Conservation (phyloP, 2,329 filamentous ascomycete genomes). For the Botrytis paeoniae region DNA sequence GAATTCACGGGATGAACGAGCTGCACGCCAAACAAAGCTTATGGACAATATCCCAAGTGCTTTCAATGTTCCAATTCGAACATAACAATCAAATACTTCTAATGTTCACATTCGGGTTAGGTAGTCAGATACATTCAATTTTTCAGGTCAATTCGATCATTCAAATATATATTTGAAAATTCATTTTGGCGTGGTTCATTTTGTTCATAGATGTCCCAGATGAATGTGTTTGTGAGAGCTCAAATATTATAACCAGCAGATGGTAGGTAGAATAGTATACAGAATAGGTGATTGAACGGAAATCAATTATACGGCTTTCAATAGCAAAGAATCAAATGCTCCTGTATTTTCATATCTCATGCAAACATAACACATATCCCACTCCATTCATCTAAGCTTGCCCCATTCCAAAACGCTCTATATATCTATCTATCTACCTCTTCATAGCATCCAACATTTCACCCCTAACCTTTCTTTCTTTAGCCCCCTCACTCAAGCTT, state of each 20-base stretch:
- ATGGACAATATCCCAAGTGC: not conserved
- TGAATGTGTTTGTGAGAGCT: not conserved
- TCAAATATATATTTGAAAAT: not conserved
- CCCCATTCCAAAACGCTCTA: not conserved
- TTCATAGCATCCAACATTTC: slow-evolving; percentile 73
- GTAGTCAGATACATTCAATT: not conserved
- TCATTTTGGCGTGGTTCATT: not conserved
- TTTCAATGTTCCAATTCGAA: not conserved
- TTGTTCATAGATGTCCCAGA: not conserved
- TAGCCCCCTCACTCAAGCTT: slow-evolving; percentile 78
- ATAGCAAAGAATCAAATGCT: not conserved
- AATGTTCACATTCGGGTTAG: not conserved
- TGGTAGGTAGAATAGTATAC: not conserved
- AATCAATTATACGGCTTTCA: not conserved
- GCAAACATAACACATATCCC: slow-evolving; percentile 12
- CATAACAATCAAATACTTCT: not conserved
- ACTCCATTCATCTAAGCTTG: not conserved
- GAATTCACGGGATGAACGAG: not conserved
- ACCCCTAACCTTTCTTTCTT: slow-evolving; percentile 78
- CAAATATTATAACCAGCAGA: not conserved
- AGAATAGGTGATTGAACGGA: not conserved
- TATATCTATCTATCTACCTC: slow-evolving; percentile 23
- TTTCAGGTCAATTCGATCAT: not conserved
- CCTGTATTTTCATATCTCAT: slow-evolving; percentile 16
- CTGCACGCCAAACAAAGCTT: not conserved